Base-by-base conservation (phyloP, 2,329 filamentous ascomycete genomes). In the Colletotrichum filicis region DNA sequence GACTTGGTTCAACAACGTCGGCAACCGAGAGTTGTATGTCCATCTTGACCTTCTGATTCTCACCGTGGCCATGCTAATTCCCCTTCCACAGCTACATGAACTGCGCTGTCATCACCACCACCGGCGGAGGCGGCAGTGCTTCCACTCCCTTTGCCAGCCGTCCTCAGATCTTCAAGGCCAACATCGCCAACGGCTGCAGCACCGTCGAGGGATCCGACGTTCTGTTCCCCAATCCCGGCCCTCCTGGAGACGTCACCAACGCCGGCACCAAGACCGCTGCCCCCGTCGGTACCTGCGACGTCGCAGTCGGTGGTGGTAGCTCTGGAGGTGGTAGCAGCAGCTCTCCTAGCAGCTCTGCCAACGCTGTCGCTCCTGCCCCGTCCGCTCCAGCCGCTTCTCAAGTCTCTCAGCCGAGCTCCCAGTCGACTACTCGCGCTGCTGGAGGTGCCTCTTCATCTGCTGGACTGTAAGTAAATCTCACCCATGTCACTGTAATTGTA, bases 1-100 rank as follows among this genome's bases (percentile, higher is more conserved):
- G 94, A 91, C 90, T 30, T 94, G 92, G 92, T 92, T 93, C 84
- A 95, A 95, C 85, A 85, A 91, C 75, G 82, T 93, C 53, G 93
- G 94, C 30, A 95, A 95, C 83, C 89, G 94, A 60, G 94, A 96
- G 81, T 94, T 93, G 89, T 73, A 71, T 14, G 71, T 71, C 5
- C 14, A 52, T 14, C 9, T n/a, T 16, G 11, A 11, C 8, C 24
- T 26, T 19, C 32, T 24, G 24, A 19, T 28, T 5, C 11, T 52
- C 8, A 3, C n/a, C 26, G 4, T 19, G 22, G 26, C 56, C 28
- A 60, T 42, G 35, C 67, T 73, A 32, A 73, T 49, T 14, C 12
- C 11, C 11, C 7, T 14, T n/a, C 12, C 16, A 30, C 35, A 73
- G 71, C 63, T 97, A 97, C 88, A 95, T 95, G 92, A 94, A 95